phyloP scores from a whole-genome alignment of 1,284 basidiomycete genomes.

The Fomes fomentarius region DNA sequence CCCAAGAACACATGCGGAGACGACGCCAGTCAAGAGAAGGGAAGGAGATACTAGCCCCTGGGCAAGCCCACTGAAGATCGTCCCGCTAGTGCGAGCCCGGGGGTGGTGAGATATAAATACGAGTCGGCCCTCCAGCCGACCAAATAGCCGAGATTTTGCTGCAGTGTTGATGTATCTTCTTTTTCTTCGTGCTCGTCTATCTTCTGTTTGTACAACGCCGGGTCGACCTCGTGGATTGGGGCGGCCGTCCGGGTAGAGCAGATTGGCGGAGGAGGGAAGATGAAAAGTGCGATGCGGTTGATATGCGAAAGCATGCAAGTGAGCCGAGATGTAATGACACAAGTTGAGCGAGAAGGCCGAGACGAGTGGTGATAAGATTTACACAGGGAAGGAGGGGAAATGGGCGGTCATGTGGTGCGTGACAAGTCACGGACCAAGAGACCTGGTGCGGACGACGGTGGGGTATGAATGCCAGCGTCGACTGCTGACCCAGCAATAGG shows the following conservation, averaged over 20 bases:
- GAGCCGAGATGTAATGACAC: constrained; percentile 46
- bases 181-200: constrained; percentile 35
- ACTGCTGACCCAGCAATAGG: constrained; percentile 36
- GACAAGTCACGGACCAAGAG: constrained; percentile 15
- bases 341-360: constrained; percentile 35
- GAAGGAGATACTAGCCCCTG: constrained; percentile 38
- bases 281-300: constrained; percentile 27
- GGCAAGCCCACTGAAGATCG: constrained; percentile 31
- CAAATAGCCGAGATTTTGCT: constrained; percentile 25
- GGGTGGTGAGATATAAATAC: constrained; percentile 45
- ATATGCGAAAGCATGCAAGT: constrained; percentile 46
- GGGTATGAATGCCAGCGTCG: constrained; percentile 53
- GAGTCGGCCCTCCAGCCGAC: constrained; percentile 27
- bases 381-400: constrained; percentile 21
- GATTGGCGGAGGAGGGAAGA: constrained; percentile 21
- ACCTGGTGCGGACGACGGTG: constrained; percentile 28
- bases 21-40: constrained; percentile 32
- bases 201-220: constrained; percentile 39
- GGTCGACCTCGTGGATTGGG: constrained; percentile 23
- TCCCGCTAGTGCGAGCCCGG: constrained; percentile 27
- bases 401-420: constrained; percentile 18
- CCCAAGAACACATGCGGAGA: constrained; percentile 45
- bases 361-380: constrained; percentile 26
- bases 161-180: constrained; percentile 31
- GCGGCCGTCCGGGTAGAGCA: constrained; percentile 24